A percentile compares a stretch with the other conserved stretches of the same genome.
Evolutionary conservation across 257 asterid genomes (phyloP).

Genomic region (Rauvolfia tetraphylla): DNA sequence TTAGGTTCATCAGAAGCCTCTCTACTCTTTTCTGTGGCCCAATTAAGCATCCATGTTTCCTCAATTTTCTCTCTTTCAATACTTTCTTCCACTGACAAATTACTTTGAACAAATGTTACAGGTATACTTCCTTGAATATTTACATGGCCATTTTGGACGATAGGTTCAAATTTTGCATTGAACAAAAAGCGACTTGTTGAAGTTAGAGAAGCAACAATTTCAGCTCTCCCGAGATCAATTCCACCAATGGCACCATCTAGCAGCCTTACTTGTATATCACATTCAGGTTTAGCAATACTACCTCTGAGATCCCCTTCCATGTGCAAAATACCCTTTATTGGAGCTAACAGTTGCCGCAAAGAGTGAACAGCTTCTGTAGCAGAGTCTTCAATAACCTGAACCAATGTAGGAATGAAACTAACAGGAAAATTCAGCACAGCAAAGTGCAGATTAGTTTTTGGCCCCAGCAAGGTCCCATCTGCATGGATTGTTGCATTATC

Average conservation of each 20-base stretch:
- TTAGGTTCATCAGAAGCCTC: conserved; percentile 54
- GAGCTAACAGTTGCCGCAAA: conserved; percentile 79
- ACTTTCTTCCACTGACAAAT: conserved; percentile 59
- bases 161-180: conserved; percentile 92
- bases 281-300: conserved; percentile 90
- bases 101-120: conserved; percentile 63
- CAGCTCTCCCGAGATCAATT: conserved; percentile 94
- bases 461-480: conserved; percentile 94
- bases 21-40: conserved; percentile 69
- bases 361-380: conserved; percentile 93
- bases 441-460: conserved; percentile 90
- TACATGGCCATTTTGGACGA: conserved; percentile 83
- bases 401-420: conserved; percentile 87
- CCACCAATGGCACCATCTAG: conserved; percentile 96
- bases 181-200: conserved; percentile 84
- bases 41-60: conserved; percentile 61
- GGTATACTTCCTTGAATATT: conserved; percentile 97
- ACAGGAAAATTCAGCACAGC: conserved; percentile 95
- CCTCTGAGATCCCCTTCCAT: conserved; percentile 99
- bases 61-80: conserved; percentile 64
- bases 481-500: conserved; percentile 98
- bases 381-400: conserved; percentile 88
- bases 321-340: conserved; percentile 89
- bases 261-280: conserved; percentile 97
- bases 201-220: conserved; percentile 94